A percentile compares a stretch with the other conserved stretches of the same genome.
phyloP scores from a whole-genome alignment of 2,329 filamentous ascomycete species.

The Fusarium transvaalense region DNA sequence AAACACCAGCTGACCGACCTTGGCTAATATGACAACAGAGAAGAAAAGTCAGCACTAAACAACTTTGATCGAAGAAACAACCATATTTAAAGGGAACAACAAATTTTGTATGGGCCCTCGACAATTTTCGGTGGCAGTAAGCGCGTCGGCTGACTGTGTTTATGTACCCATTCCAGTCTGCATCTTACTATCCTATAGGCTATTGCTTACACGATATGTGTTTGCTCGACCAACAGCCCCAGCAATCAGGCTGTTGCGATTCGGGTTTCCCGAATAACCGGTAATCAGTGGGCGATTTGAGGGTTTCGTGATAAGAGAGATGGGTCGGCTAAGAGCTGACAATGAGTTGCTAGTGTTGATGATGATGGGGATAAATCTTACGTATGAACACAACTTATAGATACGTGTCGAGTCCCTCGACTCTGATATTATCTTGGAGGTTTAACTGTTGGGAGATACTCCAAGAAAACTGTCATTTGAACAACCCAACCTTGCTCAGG shows the following conservation, averaged over 20 bases:
- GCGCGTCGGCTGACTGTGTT: constrained; percentile 2
- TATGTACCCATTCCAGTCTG: background rate
- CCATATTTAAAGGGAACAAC: background rate
- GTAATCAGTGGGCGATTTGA: background rate
- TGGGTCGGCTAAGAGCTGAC: background rate
- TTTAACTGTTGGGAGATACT: background rate
- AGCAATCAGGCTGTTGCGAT: constrained; percentile 2
- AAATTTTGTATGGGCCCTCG: too few relatives aligned
- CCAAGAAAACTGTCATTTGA: background rate
- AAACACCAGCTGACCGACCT: background rate
- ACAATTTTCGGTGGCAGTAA: background rate
- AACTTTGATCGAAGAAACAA: background rate
- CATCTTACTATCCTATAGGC: background rate
- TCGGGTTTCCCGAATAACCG: constrained; percentile 1
- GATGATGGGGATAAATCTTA: background rate
- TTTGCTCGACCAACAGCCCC: background rate
- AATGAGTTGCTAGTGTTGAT: background rate
- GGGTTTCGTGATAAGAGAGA: background rate
- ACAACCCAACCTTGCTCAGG: too few relatives aligned
- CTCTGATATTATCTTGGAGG: background rate
- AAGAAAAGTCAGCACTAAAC: background rate
- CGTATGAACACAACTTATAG: background rate
- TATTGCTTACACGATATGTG: background rate
- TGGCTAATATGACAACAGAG: background rate
- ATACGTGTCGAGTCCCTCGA: background rate